Conservation (phyloP, 164 flowering plant species). For the Santalum album region DNA sequence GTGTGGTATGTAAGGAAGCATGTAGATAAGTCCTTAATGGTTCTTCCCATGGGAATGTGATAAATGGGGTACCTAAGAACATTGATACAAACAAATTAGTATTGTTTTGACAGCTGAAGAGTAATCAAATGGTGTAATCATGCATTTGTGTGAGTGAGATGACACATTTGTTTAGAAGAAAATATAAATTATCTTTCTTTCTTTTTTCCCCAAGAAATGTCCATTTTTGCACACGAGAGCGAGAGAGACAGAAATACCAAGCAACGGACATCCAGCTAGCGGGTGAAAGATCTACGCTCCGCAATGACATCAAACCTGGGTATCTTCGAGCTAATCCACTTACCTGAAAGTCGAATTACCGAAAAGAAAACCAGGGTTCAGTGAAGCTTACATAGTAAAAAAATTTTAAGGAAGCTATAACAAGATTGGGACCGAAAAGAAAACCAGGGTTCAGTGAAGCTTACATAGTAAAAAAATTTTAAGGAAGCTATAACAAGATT, state of each 20-base stretch:
- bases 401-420: neutral
- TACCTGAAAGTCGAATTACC: constrained; percentile 52
- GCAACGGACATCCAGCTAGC: constrained; percentile 93
- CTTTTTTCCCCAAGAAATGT: no score
- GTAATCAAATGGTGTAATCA: no score
- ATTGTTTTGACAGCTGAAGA: no score
- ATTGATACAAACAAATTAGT: no score
- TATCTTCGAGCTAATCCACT: constrained; percentile 45
- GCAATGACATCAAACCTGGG: constrained; percentile 69
- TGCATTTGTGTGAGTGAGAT: no score
- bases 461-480: no score
- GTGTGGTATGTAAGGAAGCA: constrained; percentile 96
- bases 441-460: no score
- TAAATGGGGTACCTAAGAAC: constrained; percentile 82
- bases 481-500: no score
- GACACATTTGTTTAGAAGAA: no score
- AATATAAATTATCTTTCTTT: no score
- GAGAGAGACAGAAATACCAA: constrained; percentile 38
- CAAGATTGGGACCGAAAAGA: neutral
- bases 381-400: neutral
- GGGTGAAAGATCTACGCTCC: constrained; percentile 83
- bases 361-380: constrained; percentile 2
- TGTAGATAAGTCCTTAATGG: constrained; percentile 83
- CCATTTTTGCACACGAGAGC: neutral
- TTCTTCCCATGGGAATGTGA: constrained; percentile 92